Evolutionary conservation across 352 stramenopile species (phyloP).

Genomic region (Lagenidium giganteum): DNA sequence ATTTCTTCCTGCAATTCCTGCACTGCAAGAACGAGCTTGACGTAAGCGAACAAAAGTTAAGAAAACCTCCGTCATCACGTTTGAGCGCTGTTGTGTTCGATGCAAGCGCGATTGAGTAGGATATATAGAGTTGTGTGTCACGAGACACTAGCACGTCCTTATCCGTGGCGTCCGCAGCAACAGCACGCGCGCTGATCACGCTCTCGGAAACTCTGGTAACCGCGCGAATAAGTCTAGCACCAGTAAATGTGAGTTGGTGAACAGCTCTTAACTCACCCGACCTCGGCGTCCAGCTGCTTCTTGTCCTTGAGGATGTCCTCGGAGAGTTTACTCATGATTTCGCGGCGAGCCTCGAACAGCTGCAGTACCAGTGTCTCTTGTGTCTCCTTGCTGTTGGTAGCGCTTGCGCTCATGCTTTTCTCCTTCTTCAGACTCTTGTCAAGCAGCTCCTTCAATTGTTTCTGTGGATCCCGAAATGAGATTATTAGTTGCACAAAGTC

Average conservation of each 20-base stretch:
- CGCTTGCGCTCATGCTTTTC: too few relatives aligned
- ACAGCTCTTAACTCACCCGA: constrained; percentile 20
- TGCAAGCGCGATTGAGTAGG: constrained; percentile 20
- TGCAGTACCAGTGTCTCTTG: constrained; percentile 35
- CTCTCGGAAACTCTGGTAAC: constrained; percentile 8
- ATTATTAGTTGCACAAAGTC: background rate
- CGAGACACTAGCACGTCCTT: constrained; percentile 60
- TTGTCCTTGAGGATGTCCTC: constrained; percentile 68
- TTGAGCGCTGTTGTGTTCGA: too few relatives aligned
- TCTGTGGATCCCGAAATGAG: too few relatives aligned
- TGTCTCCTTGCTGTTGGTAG: constrained; percentile 34
- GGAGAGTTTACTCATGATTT: constrained; percentile 64
- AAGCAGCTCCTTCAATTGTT: constrained; percentile 47
- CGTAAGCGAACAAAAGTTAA: constrained; percentile 22
- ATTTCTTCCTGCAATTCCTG: constrained; percentile 51
- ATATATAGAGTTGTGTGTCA: constrained; percentile 74
- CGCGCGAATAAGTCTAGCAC: background rate
- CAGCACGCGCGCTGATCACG: background rate
- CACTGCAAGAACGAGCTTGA: constrained; percentile 49
- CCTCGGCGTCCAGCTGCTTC: constrained; percentile 51
- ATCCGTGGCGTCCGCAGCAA: constrained; percentile 12
- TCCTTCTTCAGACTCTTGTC: constrained; percentile 59
- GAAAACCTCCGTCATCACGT: too few relatives aligned
- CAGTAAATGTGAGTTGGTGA: background rate
- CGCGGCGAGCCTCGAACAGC: constrained; percentile 60